A percentile compares a stretch with the other conserved stretches of the same genome.
phyloP scores from a whole-genome alignment of 2,329 filamentous ascomycete genomes.

The Clarireedia paspali region DNA sequence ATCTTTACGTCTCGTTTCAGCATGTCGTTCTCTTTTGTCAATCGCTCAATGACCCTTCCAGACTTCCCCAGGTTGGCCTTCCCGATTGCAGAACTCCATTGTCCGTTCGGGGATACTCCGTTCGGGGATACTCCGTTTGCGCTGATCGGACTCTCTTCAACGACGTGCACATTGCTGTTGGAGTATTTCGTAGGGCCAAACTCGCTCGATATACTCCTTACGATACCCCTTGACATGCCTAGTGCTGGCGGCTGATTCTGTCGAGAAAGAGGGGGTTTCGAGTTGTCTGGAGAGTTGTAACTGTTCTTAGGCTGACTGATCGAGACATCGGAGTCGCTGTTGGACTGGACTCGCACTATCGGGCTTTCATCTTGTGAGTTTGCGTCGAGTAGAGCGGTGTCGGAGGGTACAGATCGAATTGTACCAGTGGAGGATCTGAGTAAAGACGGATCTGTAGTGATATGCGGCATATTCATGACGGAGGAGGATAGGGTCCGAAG shows the following conservation, averaged over 20 bases:
- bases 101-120: background rate
- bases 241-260: conserved; percentile 17
- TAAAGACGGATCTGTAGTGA: conserved; percentile 5
- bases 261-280: conserved; percentile 17
- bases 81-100: conserved; percentile 60
- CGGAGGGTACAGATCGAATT: conserved; percentile 26
- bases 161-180: conserved; percentile 14
- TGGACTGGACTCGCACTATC: conserved; percentile 9
- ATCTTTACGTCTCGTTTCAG: conserved; percentile 66
- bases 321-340: conserved; percentile 15
- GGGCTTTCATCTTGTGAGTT: conserved; percentile 6
- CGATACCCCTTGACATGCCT: conserved; percentile 12
- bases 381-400: conserved; percentile 13
- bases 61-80: conserved; percentile 67
- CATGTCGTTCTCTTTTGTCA: conserved; percentile 73
- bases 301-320: conserved; percentile 16
- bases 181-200: conserved; percentile 23
- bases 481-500: conserved; percentile 10
- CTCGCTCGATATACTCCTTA: conserved; percentile 26
- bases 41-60: conserved; percentile 70
- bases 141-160: conserved; percentile 12
- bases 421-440: conserved; percentile 18
- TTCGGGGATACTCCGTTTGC: conserved; percentile 1
- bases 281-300: conserved; percentile 12
- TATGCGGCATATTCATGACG: conserved; percentile 24